phyloP scores from a whole-genome alignment of 108 stramenopile genomes.

The Skeletonema costatum region DNA sequence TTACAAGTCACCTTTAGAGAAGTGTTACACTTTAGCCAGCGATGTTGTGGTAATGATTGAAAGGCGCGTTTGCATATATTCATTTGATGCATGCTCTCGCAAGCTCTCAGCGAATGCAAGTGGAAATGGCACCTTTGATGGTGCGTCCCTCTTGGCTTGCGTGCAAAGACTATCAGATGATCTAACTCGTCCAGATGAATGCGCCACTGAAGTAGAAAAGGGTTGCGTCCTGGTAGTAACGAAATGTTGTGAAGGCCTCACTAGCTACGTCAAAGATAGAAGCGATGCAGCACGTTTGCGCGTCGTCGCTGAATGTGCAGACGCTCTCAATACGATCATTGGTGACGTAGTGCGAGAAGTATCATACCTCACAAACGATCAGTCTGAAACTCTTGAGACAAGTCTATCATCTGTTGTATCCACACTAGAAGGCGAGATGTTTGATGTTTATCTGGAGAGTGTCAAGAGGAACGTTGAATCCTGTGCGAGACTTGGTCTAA shows the following conservation, averaged over 20 bases:
- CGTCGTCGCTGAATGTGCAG: slow-evolving; percentile 88
- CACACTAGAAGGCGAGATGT: slow-evolving; percentile 78
- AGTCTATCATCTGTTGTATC: slow-evolving; percentile 73
- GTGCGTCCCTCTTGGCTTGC: slow-evolving; percentile 68
- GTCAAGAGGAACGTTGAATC: slow-evolving; percentile 61
- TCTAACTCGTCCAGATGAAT: slow-evolving; percentile 77
- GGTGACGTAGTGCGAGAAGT: slow-evolving; percentile 80
- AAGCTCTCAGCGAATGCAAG: slow-evolving; percentile 77
- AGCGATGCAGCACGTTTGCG: slow-evolving; percentile 83
- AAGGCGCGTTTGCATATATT: slow-evolving; percentile 83
- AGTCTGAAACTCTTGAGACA: slow-evolving; percentile 73
- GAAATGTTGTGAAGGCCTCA: slow-evolving; percentile 85
- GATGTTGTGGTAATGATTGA: slow-evolving; percentile 82
- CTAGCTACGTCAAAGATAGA: slow-evolving; percentile 81
- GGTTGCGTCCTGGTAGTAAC: slow-evolving; percentile 82
- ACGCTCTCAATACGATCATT: slow-evolving; percentile 72
- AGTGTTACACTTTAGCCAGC: slow-evolving; percentile 61
- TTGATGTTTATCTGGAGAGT: slow-evolving; percentile 85
- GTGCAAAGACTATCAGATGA: slow-evolving; percentile 79
- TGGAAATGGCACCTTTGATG: slow-evolving; percentile 86
- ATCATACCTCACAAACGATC: slow-evolving; percentile 58
- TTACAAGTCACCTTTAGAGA: slow-evolving; percentile 65
- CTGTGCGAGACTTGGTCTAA: slow-evolving; percentile 73
- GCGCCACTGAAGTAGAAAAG: slow-evolving; percentile 82
- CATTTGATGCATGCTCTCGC: slow-evolving; percentile 85